Conservation (phyloP, 306 rosid genomes). For the Arachis stenosperma region DNA sequence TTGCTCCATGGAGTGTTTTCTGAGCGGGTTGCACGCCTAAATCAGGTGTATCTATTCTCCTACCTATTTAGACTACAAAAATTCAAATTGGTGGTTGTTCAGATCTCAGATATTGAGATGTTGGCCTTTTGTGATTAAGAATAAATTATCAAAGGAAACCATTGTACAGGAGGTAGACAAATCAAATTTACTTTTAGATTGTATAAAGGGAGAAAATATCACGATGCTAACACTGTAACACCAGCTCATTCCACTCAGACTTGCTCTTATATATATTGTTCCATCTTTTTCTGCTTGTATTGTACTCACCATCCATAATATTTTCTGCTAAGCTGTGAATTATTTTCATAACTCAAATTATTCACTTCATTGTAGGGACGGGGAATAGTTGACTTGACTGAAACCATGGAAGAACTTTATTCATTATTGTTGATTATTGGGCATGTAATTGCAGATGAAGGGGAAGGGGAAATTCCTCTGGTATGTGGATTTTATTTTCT, state of each 20-base stretch:
- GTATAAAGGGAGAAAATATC: slow-evolving; percentile 12
- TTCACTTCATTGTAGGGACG: slow-evolving; percentile 70
- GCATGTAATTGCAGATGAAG: slow-evolving; percentile 93
- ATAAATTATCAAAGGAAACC: neutral
- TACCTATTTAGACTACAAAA: slow-evolving; percentile 11
- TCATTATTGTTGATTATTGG: slow-evolving; percentile 84
- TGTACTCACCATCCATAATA: neutral
- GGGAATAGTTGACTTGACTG: slow-evolving; percentile 75
- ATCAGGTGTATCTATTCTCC: slow-evolving; percentile 59
- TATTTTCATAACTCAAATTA: slow-evolving; percentile 44
- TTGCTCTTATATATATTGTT: neutral
- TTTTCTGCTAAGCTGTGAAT: slow-evolving; percentile 3
- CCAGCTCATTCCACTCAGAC: neutral
- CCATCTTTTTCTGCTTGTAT: slow-evolving; percentile 1
- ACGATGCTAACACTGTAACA: neutral
- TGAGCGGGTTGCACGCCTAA: slow-evolving; percentile 69
- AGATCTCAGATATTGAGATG: slow-evolving; percentile 18
- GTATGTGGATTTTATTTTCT: slow-evolving; percentile 54
- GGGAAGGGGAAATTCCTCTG: slow-evolving; percentile 93
- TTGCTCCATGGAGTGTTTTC: slow-evolving; percentile 68
- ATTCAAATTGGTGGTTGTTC: slow-evolving; percentile 10
- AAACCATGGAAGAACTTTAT: slow-evolving; percentile 91
- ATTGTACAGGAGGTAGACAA: neutral
- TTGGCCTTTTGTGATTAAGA: neutral
- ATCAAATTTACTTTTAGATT: neutral